Conservation (phyloP, 129 eudicot species). For the Sambucus nigra region DNA sequence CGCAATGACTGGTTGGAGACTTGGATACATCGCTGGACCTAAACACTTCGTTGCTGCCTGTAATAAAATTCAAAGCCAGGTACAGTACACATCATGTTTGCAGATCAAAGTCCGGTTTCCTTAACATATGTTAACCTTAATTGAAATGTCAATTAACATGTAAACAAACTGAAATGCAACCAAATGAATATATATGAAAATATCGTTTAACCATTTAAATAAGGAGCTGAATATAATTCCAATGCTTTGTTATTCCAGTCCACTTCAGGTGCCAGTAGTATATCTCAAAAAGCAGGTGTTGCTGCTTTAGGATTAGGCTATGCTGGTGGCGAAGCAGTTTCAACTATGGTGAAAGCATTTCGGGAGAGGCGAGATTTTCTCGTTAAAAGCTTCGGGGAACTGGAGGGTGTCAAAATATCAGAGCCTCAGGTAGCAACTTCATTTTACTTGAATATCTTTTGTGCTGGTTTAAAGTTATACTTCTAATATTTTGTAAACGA, state of each 20-base stretch:
- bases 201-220: neutral
- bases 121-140: neutral
- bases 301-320: slow-evolving; percentile 94
- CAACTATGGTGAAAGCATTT: slow-evolving; percentile 90
- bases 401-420: slow-evolving; percentile 81
- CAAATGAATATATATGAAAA: neutral
- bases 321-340: slow-evolving; percentile 92
- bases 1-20: slow-evolving; percentile 99
- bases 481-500: too few relatives aligned
- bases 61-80: slow-evolving; percentile 93
- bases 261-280: slow-evolving; percentile 95
- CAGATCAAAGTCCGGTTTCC: neutral
- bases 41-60: slow-evolving; percentile 90
- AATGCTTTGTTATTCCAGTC: slow-evolving; percentile 28
- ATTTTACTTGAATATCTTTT: too few relatives aligned
- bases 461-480: too few relatives aligned
- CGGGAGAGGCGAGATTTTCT: slow-evolving; percentile 73
- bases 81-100: slow-evolving; percentile 10
- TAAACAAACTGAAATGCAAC: too few relatives aligned
- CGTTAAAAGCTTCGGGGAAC: slow-evolving; percentile 57
- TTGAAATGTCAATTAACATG: neutral
- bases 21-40: slow-evolving; percentile 96
- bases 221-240: too few relatives aligned
- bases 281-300: slow-evolving; percentile 86
- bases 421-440: slow-evolving; percentile 98